Conservation (phyloP, 495 filamentous ascomycete genomes). For the Hypoxylon trugodes region DNA sequence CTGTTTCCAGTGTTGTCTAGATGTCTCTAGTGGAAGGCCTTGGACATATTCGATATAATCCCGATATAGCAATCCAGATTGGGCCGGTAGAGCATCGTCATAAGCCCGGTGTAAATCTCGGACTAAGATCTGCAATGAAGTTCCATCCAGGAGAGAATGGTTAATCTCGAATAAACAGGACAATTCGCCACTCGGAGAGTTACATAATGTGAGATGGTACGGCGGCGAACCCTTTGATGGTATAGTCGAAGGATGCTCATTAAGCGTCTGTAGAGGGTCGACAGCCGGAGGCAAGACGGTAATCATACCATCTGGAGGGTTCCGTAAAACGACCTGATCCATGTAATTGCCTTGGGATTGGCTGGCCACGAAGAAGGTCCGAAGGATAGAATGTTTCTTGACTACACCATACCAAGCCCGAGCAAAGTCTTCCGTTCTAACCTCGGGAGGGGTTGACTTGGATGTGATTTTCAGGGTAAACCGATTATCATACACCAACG, state of each 20-base stretch:
- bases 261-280: no score
- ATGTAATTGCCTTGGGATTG: no score
- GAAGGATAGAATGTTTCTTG: no score
- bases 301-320: no score
- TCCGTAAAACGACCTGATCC: no score
- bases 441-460: no score
- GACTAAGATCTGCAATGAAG: neutral
- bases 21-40: neutral
- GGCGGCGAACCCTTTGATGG: neutral
- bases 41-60: neutral
- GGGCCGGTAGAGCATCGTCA: neutral
- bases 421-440: no score
- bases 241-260: no score
- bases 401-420: no score
- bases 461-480: neutral
- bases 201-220: neutral
- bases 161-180: neutral
- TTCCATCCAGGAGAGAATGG: neutral
- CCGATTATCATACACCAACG: neutral
- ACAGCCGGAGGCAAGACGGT: no score
- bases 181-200: neutral
- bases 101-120: neutral
- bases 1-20: neutral
- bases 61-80: neutral
- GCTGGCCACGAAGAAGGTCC: no score